Evolutionary conservation across 371 early-diverging fungal genomes (phyloP).

Genomic region (Racocetra persica): DNA sequence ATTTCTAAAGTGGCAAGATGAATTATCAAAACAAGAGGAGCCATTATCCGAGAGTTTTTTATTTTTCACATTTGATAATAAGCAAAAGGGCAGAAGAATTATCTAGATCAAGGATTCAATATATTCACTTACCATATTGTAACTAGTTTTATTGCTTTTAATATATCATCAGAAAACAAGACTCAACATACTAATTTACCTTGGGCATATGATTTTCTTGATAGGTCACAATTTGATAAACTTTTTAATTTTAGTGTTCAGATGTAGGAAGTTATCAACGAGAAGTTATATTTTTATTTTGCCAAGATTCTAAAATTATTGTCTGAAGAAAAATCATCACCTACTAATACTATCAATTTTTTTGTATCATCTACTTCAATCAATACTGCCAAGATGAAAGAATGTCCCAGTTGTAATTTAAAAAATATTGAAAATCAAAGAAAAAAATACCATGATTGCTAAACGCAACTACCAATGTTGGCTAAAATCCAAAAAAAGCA

Average conservation of each 20-base stretch:
- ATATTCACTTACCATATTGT: too few species aligned
- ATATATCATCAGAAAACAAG: too few species aligned
- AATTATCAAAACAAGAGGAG: too few species aligned
- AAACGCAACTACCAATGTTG: constrained; percentile 13
- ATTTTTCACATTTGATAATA: too few species aligned
- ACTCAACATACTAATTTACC: too few species aligned
- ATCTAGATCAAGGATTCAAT: too few species aligned
- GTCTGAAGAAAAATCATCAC: constrained; percentile 23
- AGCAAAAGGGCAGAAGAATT: too few species aligned
- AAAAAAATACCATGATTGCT: background rate
- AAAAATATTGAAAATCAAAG: constrained; percentile 23
- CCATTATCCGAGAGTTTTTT: too few species aligned
- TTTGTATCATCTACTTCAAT: background rate
- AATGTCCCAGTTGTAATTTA: background rate
- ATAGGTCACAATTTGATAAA: constrained; percentile 37
- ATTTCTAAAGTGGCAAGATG: too few species aligned
- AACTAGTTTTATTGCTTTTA: too few species aligned
- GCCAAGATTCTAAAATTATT: constrained; percentile 21
- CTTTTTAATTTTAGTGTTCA: constrained; percentile 5
- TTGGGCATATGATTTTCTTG: too few species aligned
- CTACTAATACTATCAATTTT: constrained; percentile 15
- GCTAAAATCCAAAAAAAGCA: constrained; percentile 4
- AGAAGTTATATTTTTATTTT: constrained; percentile 22
- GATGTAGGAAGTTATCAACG: constrained; percentile 13
- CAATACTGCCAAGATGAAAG: background rate